Evolutionary conservation across 306 rosid species (phyloP).

Genomic region (Cucumis melo): DNA sequence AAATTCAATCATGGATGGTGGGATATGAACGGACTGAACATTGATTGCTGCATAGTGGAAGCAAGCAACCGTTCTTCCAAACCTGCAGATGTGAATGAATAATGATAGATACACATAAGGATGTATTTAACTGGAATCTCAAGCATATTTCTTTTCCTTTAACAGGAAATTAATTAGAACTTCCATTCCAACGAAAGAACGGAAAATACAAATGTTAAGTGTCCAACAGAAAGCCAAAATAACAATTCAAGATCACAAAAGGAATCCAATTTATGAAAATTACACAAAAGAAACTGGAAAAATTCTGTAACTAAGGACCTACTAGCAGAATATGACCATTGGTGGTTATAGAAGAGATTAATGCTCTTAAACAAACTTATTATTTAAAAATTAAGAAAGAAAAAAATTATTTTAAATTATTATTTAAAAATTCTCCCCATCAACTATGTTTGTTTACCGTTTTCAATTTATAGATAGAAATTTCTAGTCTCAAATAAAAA

Average conservation of each 20-base stretch:
- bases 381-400: too few relatives aligned
- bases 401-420: too few relatives aligned
- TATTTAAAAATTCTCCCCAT: neutral
- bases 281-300: neutral
- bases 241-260: neutral
- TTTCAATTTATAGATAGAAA: neutral
- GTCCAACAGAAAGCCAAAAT: neutral
- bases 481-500: neutral
- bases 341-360: neutral
- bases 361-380: neutral
- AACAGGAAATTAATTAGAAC: neutral
- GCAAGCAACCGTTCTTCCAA: constrained; percentile 95
- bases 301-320: neutral
- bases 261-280: neutral
- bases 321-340: neutral
- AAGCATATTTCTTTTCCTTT: neutral
- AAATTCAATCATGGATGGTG: constrained; percentile 58
- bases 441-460: neutral
- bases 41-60: constrained; percentile 88
- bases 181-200: neutral
- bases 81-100: constrained; percentile 41
- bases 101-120: constrained; percentile 1
- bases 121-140: neutral
- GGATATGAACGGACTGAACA: constrained; percentile 80
- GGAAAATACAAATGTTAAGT: neutral